These are phyloP conservation scores for Yarrowia sp. DNA, from an alignment of 805 yeast genomes.

Conservation along the genomic window DNA sequence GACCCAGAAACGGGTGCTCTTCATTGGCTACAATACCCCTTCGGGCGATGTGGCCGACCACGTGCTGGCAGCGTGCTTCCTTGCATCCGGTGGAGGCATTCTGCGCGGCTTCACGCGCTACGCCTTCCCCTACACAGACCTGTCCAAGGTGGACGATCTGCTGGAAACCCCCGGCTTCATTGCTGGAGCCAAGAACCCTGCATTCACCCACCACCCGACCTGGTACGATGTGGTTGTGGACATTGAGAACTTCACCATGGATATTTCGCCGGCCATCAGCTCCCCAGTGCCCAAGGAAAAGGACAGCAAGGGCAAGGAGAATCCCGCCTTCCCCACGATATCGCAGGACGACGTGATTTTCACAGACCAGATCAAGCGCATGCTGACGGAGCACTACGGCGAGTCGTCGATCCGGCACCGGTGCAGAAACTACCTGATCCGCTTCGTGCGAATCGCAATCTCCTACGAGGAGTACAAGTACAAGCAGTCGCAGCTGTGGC, in stretches of 20 bases:
- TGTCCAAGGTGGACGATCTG: constrained; percentile 52
- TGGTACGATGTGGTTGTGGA: constrained; percentile 59
- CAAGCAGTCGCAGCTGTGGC: constrained; percentile 33
- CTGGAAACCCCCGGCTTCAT: constrained; percentile 49
- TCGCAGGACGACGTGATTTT: constrained; percentile 33
- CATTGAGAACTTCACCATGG: constrained; percentile 45
- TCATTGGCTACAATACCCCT: constrained; percentile 51
- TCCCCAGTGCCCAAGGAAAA: constrained; percentile 25
- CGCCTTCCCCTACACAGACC: constrained; percentile 56
- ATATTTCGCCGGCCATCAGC: constrained; percentile 35
- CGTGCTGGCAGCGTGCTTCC: constrained; percentile 48
- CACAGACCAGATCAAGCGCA: constrained; percentile 34
- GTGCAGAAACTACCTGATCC: constrained; percentile 34
- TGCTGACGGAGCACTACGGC: constrained; percentile 37
- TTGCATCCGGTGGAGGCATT: constrained; percentile 53
- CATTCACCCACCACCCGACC: constrained; percentile 52
- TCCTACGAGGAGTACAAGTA: constrained; percentile 35
- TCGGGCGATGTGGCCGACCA: constrained; percentile 53
- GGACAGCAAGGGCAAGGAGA: constrained; percentile 14
- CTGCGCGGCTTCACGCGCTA: constrained; percentile 49
- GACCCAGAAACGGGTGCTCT: constrained; percentile 51
- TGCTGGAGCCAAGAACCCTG: constrained; percentile 62
- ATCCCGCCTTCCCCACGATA: not conserved
- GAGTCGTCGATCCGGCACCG: constrained; percentile 35
- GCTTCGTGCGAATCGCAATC: constrained; percentile 36